A percentile compares a stretch with the other conserved stretches of the same genome.
Conservation (phyloP, 1,284 basidiomycete genomes). For the Irpex sp. region DNA sequence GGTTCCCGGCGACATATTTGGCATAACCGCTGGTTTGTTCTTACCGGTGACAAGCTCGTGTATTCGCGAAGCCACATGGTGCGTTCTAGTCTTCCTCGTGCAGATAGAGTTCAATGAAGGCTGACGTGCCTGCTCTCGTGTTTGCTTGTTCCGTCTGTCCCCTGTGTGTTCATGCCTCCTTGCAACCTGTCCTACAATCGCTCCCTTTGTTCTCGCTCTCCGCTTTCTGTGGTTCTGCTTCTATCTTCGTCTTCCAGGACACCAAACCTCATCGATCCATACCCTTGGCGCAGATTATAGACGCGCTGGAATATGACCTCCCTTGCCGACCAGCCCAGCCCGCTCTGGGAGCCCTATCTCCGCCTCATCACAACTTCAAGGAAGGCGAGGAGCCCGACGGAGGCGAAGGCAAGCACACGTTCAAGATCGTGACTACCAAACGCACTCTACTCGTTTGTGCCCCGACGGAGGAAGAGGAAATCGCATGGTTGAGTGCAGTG, state of each 20-base stretch:
- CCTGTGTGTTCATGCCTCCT: neutral
- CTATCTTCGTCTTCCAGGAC: constrained; percentile 49
- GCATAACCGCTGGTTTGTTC: constrained; percentile 92
- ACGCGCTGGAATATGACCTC: constrained; percentile 86
- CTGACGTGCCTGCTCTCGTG: constrained; percentile 8
- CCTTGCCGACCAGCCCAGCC: constrained; percentile 34
- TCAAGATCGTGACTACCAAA: constrained; percentile 97
- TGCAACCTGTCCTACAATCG: neutral
- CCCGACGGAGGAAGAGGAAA: constrained; percentile 96
- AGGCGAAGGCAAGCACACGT: constrained; percentile 59
- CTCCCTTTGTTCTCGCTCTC: neutral
- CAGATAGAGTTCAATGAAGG: constrained; percentile 12
- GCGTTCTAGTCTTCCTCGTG: constrained; percentile 28
- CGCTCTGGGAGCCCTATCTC: constrained; percentile 30
- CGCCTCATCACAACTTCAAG: constrained; percentile 25
- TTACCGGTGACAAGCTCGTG: constrained; percentile 77
- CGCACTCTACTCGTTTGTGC: constrained; percentile 88
- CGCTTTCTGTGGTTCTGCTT: constrained; percentile 12
- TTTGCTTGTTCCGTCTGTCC: constrained; percentile 3
- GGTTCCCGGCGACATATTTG: constrained; percentile 90
- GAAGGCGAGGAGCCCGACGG: constrained; percentile 40
- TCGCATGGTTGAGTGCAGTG: constrained; percentile 95
- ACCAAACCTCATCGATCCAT: constrained; percentile 85
- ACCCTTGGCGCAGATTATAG: constrained; percentile 81
- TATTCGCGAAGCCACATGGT: constrained; percentile 92